Base-by-base conservation (phyloP, 164 flowering plant genomes). In the Umbilicus rupestris region DNA sequence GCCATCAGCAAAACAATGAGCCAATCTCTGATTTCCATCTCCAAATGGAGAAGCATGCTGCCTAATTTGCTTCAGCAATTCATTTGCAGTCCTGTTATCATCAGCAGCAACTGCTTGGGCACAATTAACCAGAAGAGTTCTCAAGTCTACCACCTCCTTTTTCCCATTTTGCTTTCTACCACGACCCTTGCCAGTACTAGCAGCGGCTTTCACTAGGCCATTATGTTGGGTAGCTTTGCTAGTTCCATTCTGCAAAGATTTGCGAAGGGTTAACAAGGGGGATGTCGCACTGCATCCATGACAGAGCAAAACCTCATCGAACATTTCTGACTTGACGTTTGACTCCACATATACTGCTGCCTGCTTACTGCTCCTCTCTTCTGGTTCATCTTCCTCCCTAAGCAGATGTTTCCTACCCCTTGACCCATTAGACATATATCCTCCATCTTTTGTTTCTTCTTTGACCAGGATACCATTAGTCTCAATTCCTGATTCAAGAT, bases 91-190 rank as follows among this genome's bases (percentile, higher is more conserved):
- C 68, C 81, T 78, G 4, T 77, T 78, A 62, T 92, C 96, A 75
- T 84, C 92, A n/a, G 89, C 84, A 5, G 95, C 89, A 26, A 89
- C 90, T 57, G 90, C 80, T 67, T 92, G 95, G 19, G 96, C 98
- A 80, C 96, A 89, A 19, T 66, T 71, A 63, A 83, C 83, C 39
- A 92, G 69, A n/a, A 89, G 85, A 57, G 89, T 80, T 68, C 91
- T 84, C 73, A 89, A 80, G 77, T 92, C 98, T 60, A 92, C 84
- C 71, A 87, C 83, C 67, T 87, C 95, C 68, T 69, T 81, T 72
- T 80, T 87, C 46, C 65, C 73, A 57, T 69, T 75, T 22, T 29
- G 37, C 49, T 79, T 86, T 81, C 75, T 87, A 35, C 87, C 82
- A 28, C 88, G 85, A 19, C 81, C 75, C 72, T 76, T 85, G 28